Conservation (phyloP, 108 stramenopile species). For the Chaetoceros tenuissimus region DNA sequence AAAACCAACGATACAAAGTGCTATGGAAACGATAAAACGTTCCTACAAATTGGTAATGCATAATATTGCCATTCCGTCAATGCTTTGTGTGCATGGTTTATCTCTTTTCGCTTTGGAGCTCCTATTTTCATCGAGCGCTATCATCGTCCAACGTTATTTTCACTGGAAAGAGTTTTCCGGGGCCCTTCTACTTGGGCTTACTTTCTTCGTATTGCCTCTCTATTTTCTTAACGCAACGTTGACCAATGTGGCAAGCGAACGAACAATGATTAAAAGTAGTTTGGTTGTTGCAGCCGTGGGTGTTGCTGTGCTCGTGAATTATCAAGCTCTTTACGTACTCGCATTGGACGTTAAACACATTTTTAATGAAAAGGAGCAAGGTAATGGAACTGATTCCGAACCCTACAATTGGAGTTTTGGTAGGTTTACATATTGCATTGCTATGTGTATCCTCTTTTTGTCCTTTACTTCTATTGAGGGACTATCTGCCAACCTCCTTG, state of each 20-base stretch:
- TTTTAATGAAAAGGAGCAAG: conserved; percentile 18
- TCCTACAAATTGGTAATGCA: conserved; percentile 20
- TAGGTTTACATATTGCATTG: neutral
- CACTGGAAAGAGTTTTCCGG: conserved; percentile 23
- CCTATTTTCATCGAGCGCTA: conserved; percentile 20
- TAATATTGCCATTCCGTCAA: conserved; percentile 30
- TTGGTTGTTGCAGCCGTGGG: neutral
- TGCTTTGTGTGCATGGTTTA: conserved; percentile 10
- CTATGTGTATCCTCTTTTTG: neutral
- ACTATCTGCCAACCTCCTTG: neutral
- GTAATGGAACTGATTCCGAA: conserved; percentile 12
- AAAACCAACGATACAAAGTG: too few species aligned
- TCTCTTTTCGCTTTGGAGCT: conserved; percentile 11
- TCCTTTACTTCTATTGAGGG: neutral
- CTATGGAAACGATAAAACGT: conserved; percentile 8
- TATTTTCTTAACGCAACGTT: conserved; percentile 12
- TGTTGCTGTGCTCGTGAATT: neutral
- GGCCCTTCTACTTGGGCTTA: conserved; percentile 18
- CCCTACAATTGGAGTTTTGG: neutral
- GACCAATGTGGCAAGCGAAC: conserved; percentile 7
- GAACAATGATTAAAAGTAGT: neutral
- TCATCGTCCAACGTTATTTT: conserved; percentile 23
- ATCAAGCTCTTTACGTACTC: conserved; percentile 22
- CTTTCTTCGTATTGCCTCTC: conserved; percentile 19
- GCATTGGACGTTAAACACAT: conserved; percentile 16